These are phyloP conservation scores for Boletus vermiculosoides DNA, from an alignment of 768 basidiomycete species.

Conservation along the genomic window DNA sequence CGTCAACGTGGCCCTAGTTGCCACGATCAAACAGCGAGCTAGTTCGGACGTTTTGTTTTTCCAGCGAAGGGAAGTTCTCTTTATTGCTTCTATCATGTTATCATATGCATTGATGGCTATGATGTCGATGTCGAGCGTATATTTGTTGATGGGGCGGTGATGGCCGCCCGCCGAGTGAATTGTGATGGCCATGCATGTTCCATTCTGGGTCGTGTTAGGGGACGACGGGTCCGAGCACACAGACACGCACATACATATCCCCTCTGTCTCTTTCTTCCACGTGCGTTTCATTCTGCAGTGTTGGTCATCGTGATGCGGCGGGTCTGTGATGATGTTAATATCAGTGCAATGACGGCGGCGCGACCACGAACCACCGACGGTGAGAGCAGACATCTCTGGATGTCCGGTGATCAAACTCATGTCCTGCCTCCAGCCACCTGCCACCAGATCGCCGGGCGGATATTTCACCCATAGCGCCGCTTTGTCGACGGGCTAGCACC, in stretches of 20 bases:
- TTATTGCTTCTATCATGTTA: neutral
- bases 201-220: neutral
- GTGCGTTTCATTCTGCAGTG: slow-evolving; percentile 11
- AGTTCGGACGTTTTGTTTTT: neutral
- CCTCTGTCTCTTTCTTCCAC: neutral
- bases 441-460: neutral
- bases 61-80: neutral
- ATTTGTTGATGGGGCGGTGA: slow-evolving; percentile 7
- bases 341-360: neutral
- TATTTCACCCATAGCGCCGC: neutral
- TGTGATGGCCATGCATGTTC: neutral
- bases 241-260: neutral
- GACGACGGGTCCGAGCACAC: slow-evolving; percentile 14
- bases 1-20: neutral
- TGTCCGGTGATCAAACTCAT: slow-evolving; percentile 5
- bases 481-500: neutral
- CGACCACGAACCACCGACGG: neutral
- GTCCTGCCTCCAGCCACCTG: neutral
- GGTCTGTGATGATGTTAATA: neutral
- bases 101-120: slow-evolving; percentile 7
- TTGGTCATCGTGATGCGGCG: neutral
- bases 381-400: neutral
- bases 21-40: slow-evolving; percentile 8
- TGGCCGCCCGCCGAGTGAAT: slow-evolving; percentile 1
- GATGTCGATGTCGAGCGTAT: slow-evolving; percentile 13